Conservation (phyloP, 306 rosid genomes). For the Cicer yamashitae region DNA sequence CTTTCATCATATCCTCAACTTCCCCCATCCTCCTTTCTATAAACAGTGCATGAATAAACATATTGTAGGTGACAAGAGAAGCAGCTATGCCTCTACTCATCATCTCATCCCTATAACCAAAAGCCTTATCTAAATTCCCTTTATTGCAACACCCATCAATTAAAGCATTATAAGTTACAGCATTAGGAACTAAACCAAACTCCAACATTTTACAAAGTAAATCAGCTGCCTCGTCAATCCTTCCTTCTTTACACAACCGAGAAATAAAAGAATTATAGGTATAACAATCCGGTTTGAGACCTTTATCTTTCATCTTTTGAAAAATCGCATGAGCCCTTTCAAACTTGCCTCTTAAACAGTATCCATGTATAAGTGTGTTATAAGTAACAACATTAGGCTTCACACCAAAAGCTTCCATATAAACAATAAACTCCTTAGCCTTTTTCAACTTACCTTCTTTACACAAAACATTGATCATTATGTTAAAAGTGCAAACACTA, state of each 20-base stretch:
- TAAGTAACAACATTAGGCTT: constrained; percentile 74
- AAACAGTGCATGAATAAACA: constrained; percentile 82
- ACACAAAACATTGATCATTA: constrained; percentile 85
- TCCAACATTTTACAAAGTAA: constrained; percentile 60
- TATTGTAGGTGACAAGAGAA: constrained; percentile 69
- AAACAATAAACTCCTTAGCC: constrained; percentile 72
- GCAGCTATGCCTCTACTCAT: constrained; percentile 60
- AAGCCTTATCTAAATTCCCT: constrained; percentile 76
- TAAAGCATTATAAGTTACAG: constrained; percentile 72
- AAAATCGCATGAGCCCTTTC: constrained; percentile 57
- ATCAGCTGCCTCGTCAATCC: constrained; percentile 68
- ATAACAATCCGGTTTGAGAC: constrained; percentile 69
- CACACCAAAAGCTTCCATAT: constrained; percentile 69
- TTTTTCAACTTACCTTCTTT: constrained; percentile 82
- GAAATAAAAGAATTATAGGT: constrained; percentile 69
- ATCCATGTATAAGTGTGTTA: constrained; percentile 72
- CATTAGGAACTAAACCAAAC: constrained; percentile 63
- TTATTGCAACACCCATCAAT: constrained; percentile 80
- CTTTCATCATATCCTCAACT: constrained; percentile 63
- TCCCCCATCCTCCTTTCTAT: constrained; percentile 67
- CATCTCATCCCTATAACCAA: constrained; percentile 71
- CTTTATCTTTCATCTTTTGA: constrained; percentile 60
- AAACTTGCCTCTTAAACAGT: constrained; percentile 62
- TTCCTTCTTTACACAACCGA: constrained; percentile 71
- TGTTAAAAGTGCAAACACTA: constrained; percentile 66